A percentile compares a stretch with the other conserved stretches of the same genome.
Evolutionary conservation across 2,329 filamentous ascomycete genomes (phyloP).

Genomic region (Mariannaea sp.): DNA sequence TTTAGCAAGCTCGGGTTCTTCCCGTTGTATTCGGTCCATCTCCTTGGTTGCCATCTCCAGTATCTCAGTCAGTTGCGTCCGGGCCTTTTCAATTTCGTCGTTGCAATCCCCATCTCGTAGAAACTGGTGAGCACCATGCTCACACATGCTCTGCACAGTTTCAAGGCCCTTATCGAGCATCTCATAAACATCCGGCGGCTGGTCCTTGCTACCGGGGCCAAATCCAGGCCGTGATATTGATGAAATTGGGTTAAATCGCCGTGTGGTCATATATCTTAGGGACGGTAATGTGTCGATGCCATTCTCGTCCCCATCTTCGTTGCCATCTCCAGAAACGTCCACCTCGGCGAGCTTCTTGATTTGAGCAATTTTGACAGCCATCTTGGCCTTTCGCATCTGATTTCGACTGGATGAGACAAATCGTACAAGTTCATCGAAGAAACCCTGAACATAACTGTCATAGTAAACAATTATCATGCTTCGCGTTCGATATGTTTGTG

Average conservation of each 20-base stretch:
- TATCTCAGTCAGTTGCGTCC: conserved; percentile 66
- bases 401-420: conserved; percentile 81
- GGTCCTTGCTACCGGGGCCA: conserved; percentile 29
- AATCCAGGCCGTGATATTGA: conserved; percentile 36
- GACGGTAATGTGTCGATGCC: conserved; percentile 45
- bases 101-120: conserved; percentile 84
- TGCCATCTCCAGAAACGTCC: conserved; percentile 58
- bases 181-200: conserved; percentile 64
- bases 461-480: conserved; percentile 87
- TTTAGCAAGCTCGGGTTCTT: conserved; percentile 53
- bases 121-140: conserved; percentile 86
- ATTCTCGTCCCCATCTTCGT: conserved; percentile 45
- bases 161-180: conserved; percentile 79
- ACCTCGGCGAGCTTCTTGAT: conserved; percentile 65
- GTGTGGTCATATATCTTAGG: conserved; percentile 47
- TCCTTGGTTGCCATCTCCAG: conserved; percentile 64
- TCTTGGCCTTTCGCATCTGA: conserved; percentile 83
- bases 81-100: conserved; percentile 75
- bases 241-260: conserved; percentile 40
- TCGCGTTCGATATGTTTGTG: conserved; percentile 67
- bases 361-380: conserved; percentile 75
- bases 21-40: conserved; percentile 58
- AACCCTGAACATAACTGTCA: conserved; percentile 81
- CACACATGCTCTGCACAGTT: conserved; percentile 78
- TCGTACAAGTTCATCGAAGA: conserved; percentile 82